Base-by-base conservation (phyloP, 495 filamentous ascomycete species). In the Chaetomidium leptoderma region DNA sequence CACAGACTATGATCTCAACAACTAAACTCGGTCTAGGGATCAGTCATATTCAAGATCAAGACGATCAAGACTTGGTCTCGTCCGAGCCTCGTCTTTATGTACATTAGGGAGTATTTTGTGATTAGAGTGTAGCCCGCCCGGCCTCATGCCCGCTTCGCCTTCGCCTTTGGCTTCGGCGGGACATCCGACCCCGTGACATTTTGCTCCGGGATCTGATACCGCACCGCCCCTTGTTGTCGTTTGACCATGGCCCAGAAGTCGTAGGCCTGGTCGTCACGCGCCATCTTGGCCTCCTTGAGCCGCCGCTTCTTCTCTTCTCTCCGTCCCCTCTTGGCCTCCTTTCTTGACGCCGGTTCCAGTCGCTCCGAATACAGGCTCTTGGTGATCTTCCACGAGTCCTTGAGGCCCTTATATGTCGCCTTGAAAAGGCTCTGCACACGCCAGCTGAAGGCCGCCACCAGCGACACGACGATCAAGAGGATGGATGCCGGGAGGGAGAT, bases 241-340 rank as follows among this genome's bases (percentile, higher is more conserved):
- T 70, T 69, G 46, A 76, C 61, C 52, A 63, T 67, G 26, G 66
- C 75, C 76, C 76, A 78, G 37, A 76, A 76, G 45, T 78, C 76
- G 50, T 70, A 76, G 6, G 58, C 67, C 45, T 62, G 58, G 53
- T 78, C 76, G 32, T 70, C 69, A 17, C 55, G n/a, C 24, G 47
- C 60, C 30, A 27, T 46, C 17, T 53, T 26, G 16, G 47, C 63
- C 24, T 68, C 63, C 39, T 55, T 51, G 52, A 61, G 46, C 16
- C 50, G 57, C 42, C 64, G 53, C 43, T 67, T 64, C 42, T 57
- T 68, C 60, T 67, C 57, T 32, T 56, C 51, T 35, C 54, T 61
- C 23, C 66, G 61, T 47, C 53, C 49, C 55, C 59, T 44, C 45
- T 70, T 66, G 26, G 56, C 61, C 56, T 66, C 45, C 57, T 63